Base-by-base conservation (phyloP, 306 rosid genomes). In the Senna siamea region DNA sequence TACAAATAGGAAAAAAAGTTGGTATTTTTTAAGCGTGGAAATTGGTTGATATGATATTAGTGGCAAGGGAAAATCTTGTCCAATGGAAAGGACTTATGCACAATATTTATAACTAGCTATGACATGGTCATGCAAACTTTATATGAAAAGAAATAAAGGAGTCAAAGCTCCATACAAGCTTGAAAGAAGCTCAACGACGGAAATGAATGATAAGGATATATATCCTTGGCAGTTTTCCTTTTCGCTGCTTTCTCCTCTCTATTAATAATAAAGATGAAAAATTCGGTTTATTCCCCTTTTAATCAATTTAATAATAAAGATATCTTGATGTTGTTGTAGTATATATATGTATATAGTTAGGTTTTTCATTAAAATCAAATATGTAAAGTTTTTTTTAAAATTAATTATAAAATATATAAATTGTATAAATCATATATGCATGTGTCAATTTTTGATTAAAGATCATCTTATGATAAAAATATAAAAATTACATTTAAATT, bases 121-220 rank as follows among this genome's bases (percentile, higher is more conserved):
- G 53, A 19, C 58, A 30, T 0, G 71, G 72, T 66, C 66, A 34
- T 65, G 4, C 44, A 72, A 43, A 32, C 61, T 72, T 10, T 23
- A 32, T 10, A 72, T 15, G 14, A 44, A 75, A 81, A 72, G 68
- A 76, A 4, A 37, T 9, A 28, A 51, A 66, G 50, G 9, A 53
- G 81, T 82, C 67, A 82, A 73, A 79, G 20, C 22, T 78, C 43
- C n/a, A 68, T 20, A 30, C 41, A 69, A 69, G 70, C 34, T 73
- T 78, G 74, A 69, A 69, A 69, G 66, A 7, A 48, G 19, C 56
- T 55, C 50, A 5, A 43, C 59, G 28, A 68, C 69, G 44, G 44
- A 78, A 73, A 58, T 32, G 4, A 32, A 30, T 57, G 70, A 61
- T 11, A 53, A 52, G 47, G 59, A 73, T 59, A 53, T 30, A 66